These are phyloP conservation scores for Phaffia australis DNA, from an alignment of 768 basidiomycete genomes.

Conservation along the genomic window DNA sequence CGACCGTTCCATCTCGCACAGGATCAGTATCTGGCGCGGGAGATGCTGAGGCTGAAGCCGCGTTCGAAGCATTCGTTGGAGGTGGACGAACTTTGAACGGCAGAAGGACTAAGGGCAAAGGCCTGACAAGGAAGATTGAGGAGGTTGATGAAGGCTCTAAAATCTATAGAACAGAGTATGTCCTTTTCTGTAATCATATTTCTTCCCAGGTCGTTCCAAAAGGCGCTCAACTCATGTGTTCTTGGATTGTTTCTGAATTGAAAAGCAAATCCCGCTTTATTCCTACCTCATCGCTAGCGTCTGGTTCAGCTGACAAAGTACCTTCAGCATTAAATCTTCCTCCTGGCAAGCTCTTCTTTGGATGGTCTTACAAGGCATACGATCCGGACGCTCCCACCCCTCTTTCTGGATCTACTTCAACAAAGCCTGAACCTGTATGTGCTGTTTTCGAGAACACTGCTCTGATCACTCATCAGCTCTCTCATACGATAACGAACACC, in stretches of 20 bases:
- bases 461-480: slow-evolving; percentile 31
- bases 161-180: slow-evolving; percentile 83
- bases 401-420: slow-evolving; percentile 25
- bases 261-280: slow-evolving; percentile 72
- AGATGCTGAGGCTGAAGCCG: slow-evolving; percentile 25
- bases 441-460: slow-evolving; percentile 43
- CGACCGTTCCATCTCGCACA: slow-evolving; percentile 46
- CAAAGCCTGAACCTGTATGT: slow-evolving; percentile 26
- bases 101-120: slow-evolving; percentile 89
- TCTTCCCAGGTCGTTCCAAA: neutral
- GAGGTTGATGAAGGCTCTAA: slow-evolving; percentile 68
- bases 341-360: slow-evolving; percentile 91
- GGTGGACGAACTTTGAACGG: slow-evolving; percentile 83
- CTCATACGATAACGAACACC: slow-evolving; percentile 28
- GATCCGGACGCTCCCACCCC: slow-evolving; percentile 29
- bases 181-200: slow-evolving; percentile 24
- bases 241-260: neutral
- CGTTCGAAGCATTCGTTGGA: slow-evolving; percentile 80
- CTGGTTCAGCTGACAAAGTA: slow-evolving; percentile 59
- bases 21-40: slow-evolving; percentile 49
- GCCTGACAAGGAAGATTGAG: slow-evolving; percentile 72
- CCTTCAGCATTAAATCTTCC: slow-evolving; percentile 85
- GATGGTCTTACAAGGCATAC: slow-evolving; percentile 62
- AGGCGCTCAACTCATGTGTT: neutral
- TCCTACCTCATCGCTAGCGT: slow-evolving; percentile 56